These are phyloP conservation scores for Cyclostephanos tholiformis DNA, from an alignment of 108 stramenopile species.

Conservation along the genomic window DNA sequence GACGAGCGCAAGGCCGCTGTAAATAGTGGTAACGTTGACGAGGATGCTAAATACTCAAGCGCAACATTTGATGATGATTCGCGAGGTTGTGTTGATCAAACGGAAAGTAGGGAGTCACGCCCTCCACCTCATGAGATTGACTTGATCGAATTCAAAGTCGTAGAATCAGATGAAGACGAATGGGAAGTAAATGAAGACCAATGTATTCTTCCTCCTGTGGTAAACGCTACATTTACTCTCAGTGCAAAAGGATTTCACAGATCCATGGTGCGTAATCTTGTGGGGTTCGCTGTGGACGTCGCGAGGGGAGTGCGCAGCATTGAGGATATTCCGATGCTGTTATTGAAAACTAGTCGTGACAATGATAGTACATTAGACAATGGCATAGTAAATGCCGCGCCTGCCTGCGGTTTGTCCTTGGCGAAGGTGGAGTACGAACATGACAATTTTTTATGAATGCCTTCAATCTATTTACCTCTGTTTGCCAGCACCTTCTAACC, in stretches of 20 bases:
- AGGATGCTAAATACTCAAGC: not conserved
- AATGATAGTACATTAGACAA: not conserved
- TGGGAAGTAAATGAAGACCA: conserved; percentile 29
- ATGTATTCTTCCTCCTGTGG: conserved; percentile 36
- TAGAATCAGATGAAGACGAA: conserved; percentile 5
- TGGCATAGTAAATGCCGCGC: conserved; percentile 61
- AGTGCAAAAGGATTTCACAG: conserved; percentile 78
- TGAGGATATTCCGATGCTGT: conserved; percentile 26
- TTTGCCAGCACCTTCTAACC: not conserved
- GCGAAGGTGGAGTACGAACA: conserved; percentile 51
- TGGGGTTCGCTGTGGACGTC: conserved; percentile 80
- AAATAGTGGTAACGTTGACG: conserved; percentile 36
- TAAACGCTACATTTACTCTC: conserved; percentile 60
- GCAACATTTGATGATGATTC: not conserved
- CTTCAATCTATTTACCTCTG: not conserved
- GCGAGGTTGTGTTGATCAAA: too few species aligned
- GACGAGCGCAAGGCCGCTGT: conserved; percentile 48
- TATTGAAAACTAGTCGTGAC: conserved; percentile 2
- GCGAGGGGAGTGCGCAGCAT: conserved; percentile 45
- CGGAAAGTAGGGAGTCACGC: not conserved
- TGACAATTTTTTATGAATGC: not conserved
- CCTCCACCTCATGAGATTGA: conserved; percentile 17
- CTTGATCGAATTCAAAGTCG: conserved; percentile 34
- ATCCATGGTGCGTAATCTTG: conserved; percentile 77
- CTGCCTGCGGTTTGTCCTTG: conserved; percentile 70